Conservation (phyloP, 2,329 filamentous ascomycete genomes). For the Phyllosticta capitalensis region DNA sequence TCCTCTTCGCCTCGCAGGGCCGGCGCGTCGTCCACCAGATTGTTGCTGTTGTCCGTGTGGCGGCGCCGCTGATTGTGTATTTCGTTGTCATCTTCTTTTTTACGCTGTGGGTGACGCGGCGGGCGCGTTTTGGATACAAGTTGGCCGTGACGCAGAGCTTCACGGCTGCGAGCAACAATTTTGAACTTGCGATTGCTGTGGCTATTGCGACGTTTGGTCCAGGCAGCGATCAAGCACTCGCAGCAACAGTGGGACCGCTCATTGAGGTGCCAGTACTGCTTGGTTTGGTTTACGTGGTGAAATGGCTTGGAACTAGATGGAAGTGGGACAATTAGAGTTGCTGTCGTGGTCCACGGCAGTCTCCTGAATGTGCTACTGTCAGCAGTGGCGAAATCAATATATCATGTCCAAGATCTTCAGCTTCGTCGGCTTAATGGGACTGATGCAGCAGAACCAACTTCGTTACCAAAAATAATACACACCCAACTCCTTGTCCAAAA, state of each 20-base stretch:
- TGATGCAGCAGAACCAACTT: not conserved
- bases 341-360: not conserved
- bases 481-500: not conserved
- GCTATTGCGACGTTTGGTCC: slow-evolving; percentile 72
- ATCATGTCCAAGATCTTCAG: too few relatives aligned
- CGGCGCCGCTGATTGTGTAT: slow-evolving; percentile 72
- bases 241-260: slow-evolving; percentile 67
- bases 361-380: too few relatives aligned
- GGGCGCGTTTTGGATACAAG: slow-evolving; percentile 65
- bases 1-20: slow-evolving; percentile 78
- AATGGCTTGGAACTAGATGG: slow-evolving; percentile 44
- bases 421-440: too few relatives aligned
- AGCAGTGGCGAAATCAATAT: too few relatives aligned
- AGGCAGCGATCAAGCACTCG: slow-evolving; percentile 69
- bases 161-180: slow-evolving; percentile 86
- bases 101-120: slow-evolving; percentile 53
- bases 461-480: not conserved
- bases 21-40: slow-evolving; percentile 70
- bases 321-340: not conserved
- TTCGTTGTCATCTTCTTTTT: slow-evolving; percentile 65
- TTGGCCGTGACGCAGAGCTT: slow-evolving; percentile 71
- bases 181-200: slow-evolving; percentile 83
- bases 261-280: slow-evolving; percentile 80
- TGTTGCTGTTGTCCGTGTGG: slow-evolving; percentile 70
- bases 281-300: slow-evolving; percentile 64